Conservation (phyloP, 306 rosid species). For the Cicer bijugum region DNA sequence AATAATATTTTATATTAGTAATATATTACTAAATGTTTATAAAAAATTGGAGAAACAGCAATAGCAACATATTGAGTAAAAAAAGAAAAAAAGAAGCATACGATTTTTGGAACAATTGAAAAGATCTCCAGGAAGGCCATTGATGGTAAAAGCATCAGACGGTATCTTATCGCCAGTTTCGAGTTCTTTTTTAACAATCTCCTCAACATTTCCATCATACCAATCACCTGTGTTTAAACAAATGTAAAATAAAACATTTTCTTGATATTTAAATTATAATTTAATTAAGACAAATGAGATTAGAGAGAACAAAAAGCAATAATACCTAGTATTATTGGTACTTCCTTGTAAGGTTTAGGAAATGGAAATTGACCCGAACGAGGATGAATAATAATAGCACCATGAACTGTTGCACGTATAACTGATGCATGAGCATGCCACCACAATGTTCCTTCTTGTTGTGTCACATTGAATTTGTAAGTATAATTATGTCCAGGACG, state of each 20-base stretch:
- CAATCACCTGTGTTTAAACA: constrained; percentile 55
- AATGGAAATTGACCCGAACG: constrained; percentile 40
- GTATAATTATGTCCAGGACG: constrained; percentile 43
- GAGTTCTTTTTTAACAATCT: neutral
- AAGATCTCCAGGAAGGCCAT: constrained; percentile 65
- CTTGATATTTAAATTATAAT: neutral
- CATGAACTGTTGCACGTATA: constrained; percentile 66
- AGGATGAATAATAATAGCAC: constrained; percentile 60
- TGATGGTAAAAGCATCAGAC: constrained; percentile 67
- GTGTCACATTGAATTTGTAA: constrained; percentile 52
- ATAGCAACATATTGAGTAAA: neutral
- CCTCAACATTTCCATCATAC: constrained; percentile 54
- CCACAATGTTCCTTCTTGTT: constrained; percentile 77
- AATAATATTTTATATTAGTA: no score
- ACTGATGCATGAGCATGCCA: constrained; percentile 68
- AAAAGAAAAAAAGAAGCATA: constrained; percentile 27
- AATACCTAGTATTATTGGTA: constrained; percentile 43
- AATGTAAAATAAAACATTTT: neutral
- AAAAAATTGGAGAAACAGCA: no score
- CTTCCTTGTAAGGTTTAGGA: constrained; percentile 48
- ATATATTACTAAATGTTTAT: no score
- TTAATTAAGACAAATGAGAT: neutral
- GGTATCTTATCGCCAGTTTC: neutral
- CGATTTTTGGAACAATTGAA: constrained; percentile 60
- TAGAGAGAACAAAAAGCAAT: neutral